A percentile compares a stretch with the other conserved stretches of the same genome.
phyloP scores from a whole-genome alignment of 306 rosid genomes.

The Dicorynia guianensis region DNA sequence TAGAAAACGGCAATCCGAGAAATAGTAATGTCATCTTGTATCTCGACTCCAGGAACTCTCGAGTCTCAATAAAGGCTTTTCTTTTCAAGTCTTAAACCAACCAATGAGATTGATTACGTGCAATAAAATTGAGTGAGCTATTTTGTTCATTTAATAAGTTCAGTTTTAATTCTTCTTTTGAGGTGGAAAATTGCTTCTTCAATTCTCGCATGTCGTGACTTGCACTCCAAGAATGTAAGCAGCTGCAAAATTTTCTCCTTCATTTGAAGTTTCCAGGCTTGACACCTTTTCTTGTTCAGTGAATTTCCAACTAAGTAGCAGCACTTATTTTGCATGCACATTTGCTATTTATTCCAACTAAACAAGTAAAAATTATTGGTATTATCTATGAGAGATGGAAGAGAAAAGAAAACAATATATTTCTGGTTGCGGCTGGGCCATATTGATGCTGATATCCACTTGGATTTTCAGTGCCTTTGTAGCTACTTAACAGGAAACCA shows the following conservation, averaged over 20 bases:
- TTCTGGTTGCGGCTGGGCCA: slow-evolving; percentile 19
- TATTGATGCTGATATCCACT: background rate
- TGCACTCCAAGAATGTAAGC: background rate
- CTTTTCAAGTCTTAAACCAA: too few relatives aligned
- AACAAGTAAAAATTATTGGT: background rate
- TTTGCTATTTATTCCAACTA: background rate
- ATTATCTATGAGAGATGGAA: background rate
- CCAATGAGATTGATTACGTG: too few relatives aligned
- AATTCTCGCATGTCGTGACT: slow-evolving; percentile 8
- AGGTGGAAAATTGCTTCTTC: background rate
- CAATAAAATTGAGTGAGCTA: too few relatives aligned
- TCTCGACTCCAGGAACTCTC: too few relatives aligned
- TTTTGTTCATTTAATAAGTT: background rate
- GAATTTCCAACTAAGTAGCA: background rate
- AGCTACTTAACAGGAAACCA: slow-evolving; percentile 41
- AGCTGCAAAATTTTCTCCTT: background rate
- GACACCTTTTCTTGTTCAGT: background rate
- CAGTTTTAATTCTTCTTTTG: background rate
- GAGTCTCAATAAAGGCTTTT: too few relatives aligned
- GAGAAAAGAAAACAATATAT: background rate
- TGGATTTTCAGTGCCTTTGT: slow-evolving; percentile 2
- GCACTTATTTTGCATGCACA: background rate
- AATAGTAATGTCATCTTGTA: too few relatives aligned
- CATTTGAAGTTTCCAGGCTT: background rate
- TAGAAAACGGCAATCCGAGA: too few relatives aligned